These are phyloP conservation scores for Insectozyma bohioensis DNA, from an alignment of 1,139 yeast genomes.

Conservation along the genomic window DNA sequence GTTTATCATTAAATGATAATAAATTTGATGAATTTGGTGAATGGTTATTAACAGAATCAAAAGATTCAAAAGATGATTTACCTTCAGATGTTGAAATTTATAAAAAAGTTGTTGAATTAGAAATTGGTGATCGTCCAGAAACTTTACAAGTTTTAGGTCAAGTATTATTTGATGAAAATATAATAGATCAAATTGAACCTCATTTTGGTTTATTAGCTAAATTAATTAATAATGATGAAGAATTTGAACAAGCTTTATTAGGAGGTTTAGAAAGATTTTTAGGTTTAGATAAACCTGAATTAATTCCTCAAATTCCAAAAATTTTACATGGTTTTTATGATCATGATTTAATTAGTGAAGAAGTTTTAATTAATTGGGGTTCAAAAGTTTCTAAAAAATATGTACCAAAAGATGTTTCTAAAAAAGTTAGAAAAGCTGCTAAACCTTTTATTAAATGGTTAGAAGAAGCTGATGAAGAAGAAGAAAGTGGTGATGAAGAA, in stretches of 20 bases:
- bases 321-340: slow-evolving; percentile 80
- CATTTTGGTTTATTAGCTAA: slow-evolving; percentile 84
- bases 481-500: slow-evolving; percentile 53
- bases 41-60: slow-evolving; percentile 66
- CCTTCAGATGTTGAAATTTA: slow-evolving; percentile 89
- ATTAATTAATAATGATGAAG: slow-evolving; percentile 60
- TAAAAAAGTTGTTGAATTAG: slow-evolving; percentile 83
- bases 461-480: slow-evolving; percentile 79
- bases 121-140: slow-evolving; percentile 68
- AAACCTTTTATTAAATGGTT: slow-evolving; percentile 95
- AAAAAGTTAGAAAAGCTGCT: slow-evolving; percentile 94
- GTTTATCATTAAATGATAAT: slow-evolving; percentile 43
- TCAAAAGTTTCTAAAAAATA: slow-evolving; percentile 90
- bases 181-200: slow-evolving; percentile 67
- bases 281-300: slow-evolving; percentile 78
- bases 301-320: slow-evolving; percentile 75
- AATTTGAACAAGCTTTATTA: slow-evolving; percentile 81
- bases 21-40: slow-evolving; percentile 80
- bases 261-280: slow-evolving; percentile 96
- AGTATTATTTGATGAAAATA: slow-evolving; percentile 77
- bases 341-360: slow-evolving; percentile 81
- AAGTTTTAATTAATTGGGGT: slow-evolving; percentile 80
- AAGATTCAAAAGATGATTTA: slow-evolving; percentile 55
- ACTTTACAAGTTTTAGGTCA: slow-evolving; percentile 92
- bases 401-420: slow-evolving; percentile 87